Base-by-base conservation (phyloP, 305 asterid species). In the Solanum aculeatissimum region DNA sequence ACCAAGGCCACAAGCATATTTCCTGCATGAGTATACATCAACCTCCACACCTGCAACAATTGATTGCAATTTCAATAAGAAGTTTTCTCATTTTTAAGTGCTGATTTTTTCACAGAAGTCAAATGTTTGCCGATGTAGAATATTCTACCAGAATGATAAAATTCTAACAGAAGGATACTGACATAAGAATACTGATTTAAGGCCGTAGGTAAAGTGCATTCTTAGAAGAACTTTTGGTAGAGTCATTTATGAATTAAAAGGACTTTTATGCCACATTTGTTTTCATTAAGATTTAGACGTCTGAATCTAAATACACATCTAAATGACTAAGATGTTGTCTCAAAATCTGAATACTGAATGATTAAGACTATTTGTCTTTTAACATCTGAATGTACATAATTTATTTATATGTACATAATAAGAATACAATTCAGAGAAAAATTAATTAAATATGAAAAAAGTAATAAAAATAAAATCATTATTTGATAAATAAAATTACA, bases 11-110 rank as follows among this genome's bases (percentile, higher is more conserved):
- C 86, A 72, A 94, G 86, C 55, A 86, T 92, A 81, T 91, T 90
- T 71, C 98, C 97, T 18, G 98, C 84, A 83, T 89, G 89, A 57
- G 95, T 91, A 90, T 94, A 95, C 13, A 84, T 82, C 91, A 95
- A 87, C 91, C 96, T 91, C 88, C 93, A 91, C 70, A 95, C 90
- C 98, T 95, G 93, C 86, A 91, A 87, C 69, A 85, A 49, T 49
- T 9, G 81, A 27, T 45, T 47, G 81, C 35, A 49, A 75, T 47
- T 15, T 47, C 81, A 75, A 47, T 47, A 75, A 74, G 23, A 47
- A 75, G 60, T 74, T 45, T 32, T 42, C 81, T 74, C n/a, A 21
- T 72, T 72, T 71, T 43, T 42, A 63, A 63, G 43, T 27, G 71
- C 47, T 66, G 47, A 66, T 32, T 1, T 16, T 66, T 66, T 35